These are phyloP conservation scores for Russula brevipes DNA, from an alignment of 768 basidiomycete genomes.

Conservation along the genomic window DNA sequence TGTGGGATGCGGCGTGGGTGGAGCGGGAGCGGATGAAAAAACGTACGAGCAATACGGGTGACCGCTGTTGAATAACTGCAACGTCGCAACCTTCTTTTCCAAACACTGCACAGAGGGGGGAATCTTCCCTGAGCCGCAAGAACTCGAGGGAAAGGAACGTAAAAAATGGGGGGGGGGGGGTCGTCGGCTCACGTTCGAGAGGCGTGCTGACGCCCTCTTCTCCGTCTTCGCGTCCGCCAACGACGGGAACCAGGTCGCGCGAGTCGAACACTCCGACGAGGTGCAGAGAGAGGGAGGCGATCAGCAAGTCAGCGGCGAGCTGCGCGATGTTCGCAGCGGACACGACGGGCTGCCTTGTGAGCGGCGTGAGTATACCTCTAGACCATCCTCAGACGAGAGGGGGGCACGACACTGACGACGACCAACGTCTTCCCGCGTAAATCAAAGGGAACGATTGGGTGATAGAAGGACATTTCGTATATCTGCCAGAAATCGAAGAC, in stretches of 20 bases:
- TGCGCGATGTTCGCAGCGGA: slow-evolving; percentile 81
- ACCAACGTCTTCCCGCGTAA: slow-evolving; percentile 14
- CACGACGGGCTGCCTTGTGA: slow-evolving; percentile 54
- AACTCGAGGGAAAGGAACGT: slow-evolving; percentile 8
- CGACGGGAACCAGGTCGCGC: slow-evolving; percentile 60
- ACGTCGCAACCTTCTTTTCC: slow-evolving; percentile 46
- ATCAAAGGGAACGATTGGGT: slow-evolving; percentile 7
- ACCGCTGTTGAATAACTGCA: slow-evolving; percentile 71
- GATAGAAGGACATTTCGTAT: slow-evolving; percentile 15
- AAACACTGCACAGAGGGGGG: slow-evolving; percentile 46
- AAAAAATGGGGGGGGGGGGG: neutral
- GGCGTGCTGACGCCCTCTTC: slow-evolving; percentile 62
- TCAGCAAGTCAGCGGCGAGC: slow-evolving; percentile 68
- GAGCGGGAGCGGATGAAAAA: neutral
- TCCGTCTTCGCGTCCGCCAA: slow-evolving; percentile 63
- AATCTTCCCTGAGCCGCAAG: slow-evolving; percentile 8
- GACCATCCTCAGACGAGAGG: neutral
- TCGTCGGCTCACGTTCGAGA: slow-evolving; percentile 54
- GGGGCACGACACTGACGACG: slow-evolving; percentile 13
- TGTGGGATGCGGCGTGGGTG: neutral
- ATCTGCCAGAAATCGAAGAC: neutral
- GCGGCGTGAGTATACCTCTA: neutral
- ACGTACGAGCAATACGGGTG: slow-evolving; percentile 69
- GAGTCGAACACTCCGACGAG: slow-evolving; percentile 62
- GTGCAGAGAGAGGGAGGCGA: slow-evolving; percentile 56